phyloP scores from a whole-genome alignment of 176 grass and related monocot genomes.

The Eragrostis nindensis region DNA sequence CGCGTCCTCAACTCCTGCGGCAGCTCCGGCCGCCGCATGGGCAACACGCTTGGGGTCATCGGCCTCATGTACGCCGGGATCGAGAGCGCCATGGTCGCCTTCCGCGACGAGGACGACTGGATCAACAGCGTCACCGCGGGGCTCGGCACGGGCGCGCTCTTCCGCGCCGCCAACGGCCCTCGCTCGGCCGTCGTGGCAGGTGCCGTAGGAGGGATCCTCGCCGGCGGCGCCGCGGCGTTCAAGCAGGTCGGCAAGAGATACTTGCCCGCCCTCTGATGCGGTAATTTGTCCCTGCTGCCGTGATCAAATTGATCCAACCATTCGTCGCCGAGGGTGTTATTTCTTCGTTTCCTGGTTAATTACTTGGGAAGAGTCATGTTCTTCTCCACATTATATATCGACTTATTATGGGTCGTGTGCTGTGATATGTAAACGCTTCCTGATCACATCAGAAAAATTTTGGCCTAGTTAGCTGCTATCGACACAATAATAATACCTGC shows the following conservation, averaged over 20 bases:
- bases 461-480: conserved; percentile 31
- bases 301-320: conserved; percentile 9
- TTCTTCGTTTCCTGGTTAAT: conserved; percentile 30
- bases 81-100: conserved; percentile 93
- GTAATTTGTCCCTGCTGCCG: background rate
- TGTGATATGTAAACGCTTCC: conserved; percentile 36
- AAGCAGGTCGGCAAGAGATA: conserved; percentile 89
- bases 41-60: conserved; percentile 77
- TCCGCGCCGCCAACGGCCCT: conserved; percentile 81
- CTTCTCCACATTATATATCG: conserved; percentile 47
- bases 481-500: conserved; percentile 46
- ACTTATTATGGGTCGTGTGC: conserved; percentile 14
- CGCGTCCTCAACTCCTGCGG: conserved; percentile 93
- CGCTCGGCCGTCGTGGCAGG: conserved; percentile 84
- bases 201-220: conserved; percentile 75
- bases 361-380: conserved; percentile 48
- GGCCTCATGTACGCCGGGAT: conserved; percentile 89
- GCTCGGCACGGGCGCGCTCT: conserved; percentile 78
- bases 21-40: conserved; percentile 64
- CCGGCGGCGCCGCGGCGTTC: conserved; percentile 53
- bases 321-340: conserved; percentile 33
- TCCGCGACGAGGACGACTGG: conserved; percentile 81
- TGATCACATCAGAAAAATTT: conserved; percentile 35
- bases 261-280: conserved; percentile 59
- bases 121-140: conserved; percentile 83